Base-by-base conservation (phyloP, 2,329 filamentous ascomycete species). In the Hypoxylon rubiginosum region DNA sequence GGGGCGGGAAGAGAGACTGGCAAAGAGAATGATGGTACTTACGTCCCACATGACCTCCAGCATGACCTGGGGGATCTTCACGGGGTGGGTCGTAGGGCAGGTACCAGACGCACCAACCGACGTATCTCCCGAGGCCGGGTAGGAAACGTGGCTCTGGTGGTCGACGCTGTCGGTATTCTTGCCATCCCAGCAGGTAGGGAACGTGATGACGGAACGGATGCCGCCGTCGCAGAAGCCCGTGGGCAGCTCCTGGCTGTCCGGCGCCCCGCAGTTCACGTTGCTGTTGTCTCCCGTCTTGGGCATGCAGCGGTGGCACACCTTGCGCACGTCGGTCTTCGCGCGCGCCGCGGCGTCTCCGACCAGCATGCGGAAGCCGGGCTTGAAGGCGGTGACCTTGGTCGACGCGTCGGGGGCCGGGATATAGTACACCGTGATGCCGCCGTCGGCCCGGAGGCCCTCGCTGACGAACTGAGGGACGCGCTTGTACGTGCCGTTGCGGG, bases 51-150 rank as follows among this genome's bases (percentile, higher is more conserved):
- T 83, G 60, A 87, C 83, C 76, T 90, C 87, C 71, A 82, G 85
- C 79, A 90, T 88, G 63, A 90, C 81, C 19, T 86, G 87, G 19
- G 87, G 81, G 4, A 88, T 78, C 66, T 85, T 86, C 2, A 83
- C 81, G 1, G 86, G 86, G 71, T 86, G 84, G 2, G 78, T 78
- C 1, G 26, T 45, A 0, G 85, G 85, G 69, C 85, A 88, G 17
- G 72, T 69, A 10, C 85, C 85, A 41, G 70, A 77, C 41, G 61
- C 28, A 21, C 63, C 53, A 43, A 66, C 48, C 78, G 69, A 74
- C 39, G 69, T 70, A 4, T 49, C 46, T 4, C 64, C 62, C 13
- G 11, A 70, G 66, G 10, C 72, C 7, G 85, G 85, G 60, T 86
- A 87, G 10, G 80, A 78, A 67, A 87, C 80, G 69, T 88, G 85